Evolutionary conservation across 2,329 filamentous ascomycete genomes (phyloP).

Genomic region (Xylariaceae sp.): DNA sequence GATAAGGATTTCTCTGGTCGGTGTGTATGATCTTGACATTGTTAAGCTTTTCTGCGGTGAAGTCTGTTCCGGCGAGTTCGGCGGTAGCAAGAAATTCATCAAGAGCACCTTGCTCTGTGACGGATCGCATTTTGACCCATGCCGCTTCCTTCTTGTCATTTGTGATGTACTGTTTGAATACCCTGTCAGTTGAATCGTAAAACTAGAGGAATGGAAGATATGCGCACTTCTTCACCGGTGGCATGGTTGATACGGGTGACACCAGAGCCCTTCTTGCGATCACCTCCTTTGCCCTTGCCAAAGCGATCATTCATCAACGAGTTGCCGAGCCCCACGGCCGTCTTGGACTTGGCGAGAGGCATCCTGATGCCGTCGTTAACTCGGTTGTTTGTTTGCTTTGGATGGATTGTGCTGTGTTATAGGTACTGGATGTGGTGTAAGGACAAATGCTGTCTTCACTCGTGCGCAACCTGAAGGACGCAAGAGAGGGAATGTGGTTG

Average conservation of each 20-base stretch:
- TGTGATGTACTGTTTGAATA: conserved; percentile 67
- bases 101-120: conserved; percentile 93
- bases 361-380: conserved; percentile 38
- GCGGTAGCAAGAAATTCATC: conserved; percentile 96
- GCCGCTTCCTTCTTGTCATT: conserved; percentile 87
- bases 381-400: no score
- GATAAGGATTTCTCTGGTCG: conserved; percentile 92
- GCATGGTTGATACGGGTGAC: conserved; percentile 70
- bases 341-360: conserved; percentile 84
- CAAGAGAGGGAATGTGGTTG: no score
- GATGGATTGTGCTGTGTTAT: no score
- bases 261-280: conserved; percentile 67
- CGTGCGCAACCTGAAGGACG: no score
- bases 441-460: no score
- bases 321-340: conserved; percentile 91
- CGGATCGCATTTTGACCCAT: conserved; percentile 99
- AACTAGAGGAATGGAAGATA: neutral
- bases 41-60: conserved; percentile 98
- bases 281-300: conserved; percentile 82
- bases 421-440: no score
- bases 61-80: conserved; percentile 96
- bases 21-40: conserved; percentile 98
- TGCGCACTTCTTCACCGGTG: conserved; percentile 69
- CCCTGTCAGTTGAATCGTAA: neutral
- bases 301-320: conserved; percentile 98